Evolutionary conservation across 2,329 filamentous ascomycete species (phyloP).

Genomic region (Knufia petricola): DNA sequence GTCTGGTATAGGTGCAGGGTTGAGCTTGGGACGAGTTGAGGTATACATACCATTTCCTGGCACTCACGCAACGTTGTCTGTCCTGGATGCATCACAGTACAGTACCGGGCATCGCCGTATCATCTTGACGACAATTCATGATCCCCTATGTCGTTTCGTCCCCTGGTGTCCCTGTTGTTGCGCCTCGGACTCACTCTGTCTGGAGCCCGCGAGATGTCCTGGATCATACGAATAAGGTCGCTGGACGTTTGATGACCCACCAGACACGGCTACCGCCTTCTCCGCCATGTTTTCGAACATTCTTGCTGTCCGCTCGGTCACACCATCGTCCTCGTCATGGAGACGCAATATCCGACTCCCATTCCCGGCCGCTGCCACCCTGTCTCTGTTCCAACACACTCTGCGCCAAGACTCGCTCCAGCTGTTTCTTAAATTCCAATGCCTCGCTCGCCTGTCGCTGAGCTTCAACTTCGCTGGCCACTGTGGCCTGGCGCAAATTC

Average conservation of each 20-base stretch:
- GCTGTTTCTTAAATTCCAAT: slow-evolving; percentile 12
- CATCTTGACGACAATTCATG: no score
- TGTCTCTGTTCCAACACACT: slow-evolving; percentile 10
- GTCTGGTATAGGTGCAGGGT: not conserved
- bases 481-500: slow-evolving; percentile 41
- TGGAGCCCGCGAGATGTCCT: slow-evolving; percentile 21
- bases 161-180: slow-evolving; percentile 21
- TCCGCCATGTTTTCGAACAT: no score
- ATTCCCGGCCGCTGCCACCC: slow-evolving; percentile 5
- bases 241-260: slow-evolving; percentile 10
- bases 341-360: not conserved
- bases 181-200: slow-evolving; percentile 21
- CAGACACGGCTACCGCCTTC: no score
- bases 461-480: slow-evolving; percentile 41
- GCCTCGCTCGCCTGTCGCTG: slow-evolving; percentile 14
- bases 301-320: no score
- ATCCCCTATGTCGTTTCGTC: slow-evolving; percentile 26
- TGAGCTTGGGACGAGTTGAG: not conserved
- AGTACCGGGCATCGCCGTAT: no score
- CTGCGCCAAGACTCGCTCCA: slow-evolving; percentile 11
- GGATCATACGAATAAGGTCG: slow-evolving; percentile 15
- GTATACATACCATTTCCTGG: no score
- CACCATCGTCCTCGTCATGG: slow-evolving; percentile 17
- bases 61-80: no score
- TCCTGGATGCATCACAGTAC: no score